Evolutionary conservation across 192 early-diverging fungal genomes (phyloP).

Genomic region (Bifiguratus adelaidae): DNA sequence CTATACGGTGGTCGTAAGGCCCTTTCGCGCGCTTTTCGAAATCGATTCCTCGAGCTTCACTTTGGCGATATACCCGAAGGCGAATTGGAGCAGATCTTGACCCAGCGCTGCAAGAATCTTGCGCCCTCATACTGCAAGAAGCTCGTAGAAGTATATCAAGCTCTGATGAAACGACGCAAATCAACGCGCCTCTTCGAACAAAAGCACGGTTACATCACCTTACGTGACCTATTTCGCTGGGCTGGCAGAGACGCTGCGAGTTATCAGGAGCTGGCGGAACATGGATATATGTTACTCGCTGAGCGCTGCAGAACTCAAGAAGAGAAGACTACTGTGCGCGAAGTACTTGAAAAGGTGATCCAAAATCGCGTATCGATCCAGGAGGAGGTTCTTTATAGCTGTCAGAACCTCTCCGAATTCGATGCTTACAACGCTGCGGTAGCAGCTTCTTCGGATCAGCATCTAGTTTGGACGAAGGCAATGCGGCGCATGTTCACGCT

Average conservation of each 20-base stretch:
- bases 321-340: constrained; percentile 70
- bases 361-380: constrained; percentile 52
- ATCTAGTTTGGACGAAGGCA: constrained; percentile 89
- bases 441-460: constrained; percentile 10
- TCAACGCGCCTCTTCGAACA: constrained; percentile 90
- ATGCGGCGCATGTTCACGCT: constrained; percentile 87
- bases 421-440: constrained; percentile 20
- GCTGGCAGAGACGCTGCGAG: constrained; percentile 69
- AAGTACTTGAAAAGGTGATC: constrained; percentile 79
- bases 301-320: constrained; percentile 78
- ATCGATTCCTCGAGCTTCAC: constrained; percentile 93
- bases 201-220: constrained; percentile 85
- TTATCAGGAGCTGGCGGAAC: constrained; percentile 79
- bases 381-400: constrained; percentile 52
- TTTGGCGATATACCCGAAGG: constrained; percentile 92
- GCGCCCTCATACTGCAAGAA: constrained; percentile 81
- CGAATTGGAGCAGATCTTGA: constrained; percentile 88
- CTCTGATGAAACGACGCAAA: constrained; percentile 62
- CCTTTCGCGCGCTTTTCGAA: constrained; percentile 92
- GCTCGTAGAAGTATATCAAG: constrained; percentile 78
- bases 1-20: constrained; percentile 95
- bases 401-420: constrained; percentile 39
- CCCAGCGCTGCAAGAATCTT: constrained; percentile 60
- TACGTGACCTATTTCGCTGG: constrained; percentile 98
- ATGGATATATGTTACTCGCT: constrained; percentile 92